Conservation (phyloP, 1,139 yeast species). For the Starmera stellimalicola region DNA sequence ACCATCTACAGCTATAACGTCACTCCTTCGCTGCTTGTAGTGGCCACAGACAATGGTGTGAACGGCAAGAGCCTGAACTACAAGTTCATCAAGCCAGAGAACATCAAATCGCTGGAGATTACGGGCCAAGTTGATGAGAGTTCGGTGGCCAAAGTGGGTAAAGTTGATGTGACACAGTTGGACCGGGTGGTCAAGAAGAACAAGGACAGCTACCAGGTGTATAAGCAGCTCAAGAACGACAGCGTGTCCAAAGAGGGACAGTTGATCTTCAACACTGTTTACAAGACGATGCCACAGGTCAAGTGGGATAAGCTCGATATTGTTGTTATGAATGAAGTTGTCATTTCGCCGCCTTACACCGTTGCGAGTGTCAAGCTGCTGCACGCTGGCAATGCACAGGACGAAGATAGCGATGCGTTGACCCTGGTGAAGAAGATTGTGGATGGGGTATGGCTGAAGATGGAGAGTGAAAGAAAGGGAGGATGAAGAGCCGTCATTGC, state of each 20-base stretch:
- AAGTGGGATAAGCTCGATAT: conserved; percentile 39
- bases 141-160: conserved; percentile 15
- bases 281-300: conserved; percentile 39
- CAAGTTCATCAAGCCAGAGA: conserved; percentile 47
- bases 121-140: conserved; percentile 18
- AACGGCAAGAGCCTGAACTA: conserved; percentile 25
- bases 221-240: conserved; percentile 23
- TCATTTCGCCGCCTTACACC: conserved; percentile 41
- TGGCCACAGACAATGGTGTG: conserved; percentile 4
- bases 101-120: conserved; percentile 45
- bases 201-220: conserved; percentile 12
- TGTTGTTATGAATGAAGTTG: conserved; percentile 42
- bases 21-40: conserved; percentile 16
- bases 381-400: conserved; percentile 1
- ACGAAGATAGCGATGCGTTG: conserved; percentile 30
- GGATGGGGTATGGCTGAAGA: conserved; percentile 45
- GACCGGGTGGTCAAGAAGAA: conserved; percentile 16
- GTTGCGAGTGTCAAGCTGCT: conserved; percentile 18
- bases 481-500: conserved; percentile 29
- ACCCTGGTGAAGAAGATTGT: conserved; percentile 43
- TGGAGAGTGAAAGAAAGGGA: conserved; percentile 47
- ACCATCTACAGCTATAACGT: conserved; percentile 51
- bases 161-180: conserved; percentile 11
- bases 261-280: conserved; percentile 38
- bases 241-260: conserved; percentile 39